Percentiles rank a stretch among this genome's conserved stretches.
phyloP scores from a whole-genome alignment of 495 filamentous ascomycete species.

The Penicillium desertorum region DNA sequence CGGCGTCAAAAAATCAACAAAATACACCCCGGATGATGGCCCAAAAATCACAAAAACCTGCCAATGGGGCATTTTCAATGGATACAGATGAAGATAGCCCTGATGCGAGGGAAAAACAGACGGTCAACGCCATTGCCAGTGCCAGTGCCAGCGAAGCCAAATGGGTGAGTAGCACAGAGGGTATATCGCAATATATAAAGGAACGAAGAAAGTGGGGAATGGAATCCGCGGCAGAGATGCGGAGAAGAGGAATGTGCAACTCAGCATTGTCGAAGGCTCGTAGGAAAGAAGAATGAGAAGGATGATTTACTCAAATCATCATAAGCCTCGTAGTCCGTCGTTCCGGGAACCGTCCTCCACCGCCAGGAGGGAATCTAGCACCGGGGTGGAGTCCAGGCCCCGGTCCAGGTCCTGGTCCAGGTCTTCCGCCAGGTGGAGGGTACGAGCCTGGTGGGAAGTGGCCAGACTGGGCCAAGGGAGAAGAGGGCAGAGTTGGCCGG shows the following conservation, averaged over 20 bases:
- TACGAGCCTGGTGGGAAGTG: slow-evolving; percentile 20
- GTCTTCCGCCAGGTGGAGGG: slow-evolving; percentile 15
- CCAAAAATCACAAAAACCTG: slow-evolving; percentile 2
- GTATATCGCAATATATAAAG: slow-evolving; percentile 28
- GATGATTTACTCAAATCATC: slow-evolving; percentile 64
- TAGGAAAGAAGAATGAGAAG: slow-evolving; percentile 5
- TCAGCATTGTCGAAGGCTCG: background rate
- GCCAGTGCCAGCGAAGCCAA: slow-evolving; percentile 10
- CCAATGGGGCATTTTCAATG: background rate
- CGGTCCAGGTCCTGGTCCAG: slow-evolving; percentile 33
- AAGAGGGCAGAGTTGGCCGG: slow-evolving; percentile 21
- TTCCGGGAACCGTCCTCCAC: slow-evolving; percentile 58
- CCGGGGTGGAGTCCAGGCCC: slow-evolving; percentile 36
- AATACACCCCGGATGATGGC: slow-evolving; percentile 18
- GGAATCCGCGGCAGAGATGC: slow-evolving; percentile 1
- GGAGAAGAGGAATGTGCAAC: slow-evolving; percentile 6
- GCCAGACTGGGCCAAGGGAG: slow-evolving; percentile 25
- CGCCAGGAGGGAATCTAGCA: slow-evolving; percentile 29
- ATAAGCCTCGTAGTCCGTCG: slow-evolving; percentile 82
- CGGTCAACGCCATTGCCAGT: slow-evolving; percentile 20
- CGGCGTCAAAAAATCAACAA: slow-evolving; percentile 15
- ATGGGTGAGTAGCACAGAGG: slow-evolving; percentile 23
- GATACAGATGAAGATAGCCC: slow-evolving; percentile 9
- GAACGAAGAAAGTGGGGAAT: slow-evolving; percentile 15
- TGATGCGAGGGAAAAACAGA: slow-evolving; percentile 12